A percentile compares a stretch with the other conserved stretches of the same genome.
Conservation (phyloP, 495 filamentous ascomycete genomes). For the Aspergillus nanangensis region DNA sequence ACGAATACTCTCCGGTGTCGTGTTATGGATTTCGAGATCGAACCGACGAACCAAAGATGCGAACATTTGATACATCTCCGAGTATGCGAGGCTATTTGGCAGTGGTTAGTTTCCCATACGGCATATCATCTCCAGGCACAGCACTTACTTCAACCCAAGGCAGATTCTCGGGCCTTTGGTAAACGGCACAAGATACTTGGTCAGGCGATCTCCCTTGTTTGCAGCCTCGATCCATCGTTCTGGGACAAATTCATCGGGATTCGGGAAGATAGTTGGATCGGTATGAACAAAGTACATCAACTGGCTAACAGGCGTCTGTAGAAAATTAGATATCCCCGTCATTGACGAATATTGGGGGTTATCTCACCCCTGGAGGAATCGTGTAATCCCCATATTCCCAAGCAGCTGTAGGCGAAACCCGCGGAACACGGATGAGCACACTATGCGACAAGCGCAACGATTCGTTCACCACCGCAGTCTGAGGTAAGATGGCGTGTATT, state of each 20-base stretch:
- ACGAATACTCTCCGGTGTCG: constrained; percentile 16
- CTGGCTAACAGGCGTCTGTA: constrained; percentile 39
- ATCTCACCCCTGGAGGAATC: constrained; percentile 30
- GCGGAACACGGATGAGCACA: constrained; percentile 32
- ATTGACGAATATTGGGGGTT: too few species aligned
- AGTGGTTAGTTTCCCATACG: too few species aligned
- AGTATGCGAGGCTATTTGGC: constrained; percentile 25
- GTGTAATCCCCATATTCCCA: constrained; percentile 34
- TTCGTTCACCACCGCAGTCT: constrained; percentile 44
- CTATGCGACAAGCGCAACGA: constrained; percentile 41
- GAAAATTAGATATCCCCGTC: too few species aligned
- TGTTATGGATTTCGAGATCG: constrained; percentile 25
- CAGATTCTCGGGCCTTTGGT: constrained; percentile 40
- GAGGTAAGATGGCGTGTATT: constrained; percentile 10
- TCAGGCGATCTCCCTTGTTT: constrained; percentile 18
- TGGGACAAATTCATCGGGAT: constrained; percentile 43
- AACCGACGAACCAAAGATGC: constrained; percentile 25
- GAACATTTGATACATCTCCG: constrained; percentile 26
- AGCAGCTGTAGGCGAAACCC: constrained; percentile 34
- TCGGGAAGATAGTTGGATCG: constrained; percentile 41
- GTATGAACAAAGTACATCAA: constrained; percentile 43
- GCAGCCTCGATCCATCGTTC: constrained; percentile 43
- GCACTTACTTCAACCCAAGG: constrained; percentile 42
- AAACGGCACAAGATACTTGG: constrained; percentile 38
- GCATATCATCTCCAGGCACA: too few species aligned